phyloP scores from a whole-genome alignment of 2,329 filamentous ascomycete genomes.

The Fusarium heterosporum region DNA sequence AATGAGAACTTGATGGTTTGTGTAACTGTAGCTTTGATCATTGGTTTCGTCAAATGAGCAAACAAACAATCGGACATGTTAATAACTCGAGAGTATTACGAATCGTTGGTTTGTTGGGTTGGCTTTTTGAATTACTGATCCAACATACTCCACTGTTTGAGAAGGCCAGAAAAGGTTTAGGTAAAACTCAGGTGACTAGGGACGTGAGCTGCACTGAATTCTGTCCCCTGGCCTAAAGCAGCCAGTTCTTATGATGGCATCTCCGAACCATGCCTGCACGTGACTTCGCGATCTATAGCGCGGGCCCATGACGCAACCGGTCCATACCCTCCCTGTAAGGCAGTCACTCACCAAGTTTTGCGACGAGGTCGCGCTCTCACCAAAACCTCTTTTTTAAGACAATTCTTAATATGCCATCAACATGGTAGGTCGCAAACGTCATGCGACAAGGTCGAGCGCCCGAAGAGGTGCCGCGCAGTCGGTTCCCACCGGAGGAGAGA shows the following conservation, averaged over 20 bases:
- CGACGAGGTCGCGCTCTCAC: constrained; percentile 15
- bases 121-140: constrained; percentile 20
- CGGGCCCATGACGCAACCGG: constrained; percentile 46
- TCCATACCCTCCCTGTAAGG: background rate
- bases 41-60: background rate
- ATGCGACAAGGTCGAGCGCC: constrained; percentile 41
- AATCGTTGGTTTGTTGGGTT: background rate
- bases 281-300: constrained; percentile 34
- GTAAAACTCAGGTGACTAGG: too few species aligned
- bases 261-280: constrained; percentile 7
- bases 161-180: too few species aligned
- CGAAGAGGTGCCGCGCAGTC: constrained; percentile 28
- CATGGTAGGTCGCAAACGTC: constrained; percentile 51
- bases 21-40: background rate
- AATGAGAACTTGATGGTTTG: background rate
- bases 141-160: background rate
- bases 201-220: too few species aligned
- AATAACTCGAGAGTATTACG: background rate
- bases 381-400: background rate
- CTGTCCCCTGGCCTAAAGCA: too few species aligned
- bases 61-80: constrained; percentile 5
- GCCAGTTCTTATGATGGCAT: background rate
- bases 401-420: constrained; percentile 15
- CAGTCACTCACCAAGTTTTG: constrained; percentile 34
- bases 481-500: constrained; percentile 49